Evolutionary conservation across 805 yeast species (phyloP), one percentile per base, ranked within the genome.

Genomic region (Wickerhamiella shivajii): DNA sequence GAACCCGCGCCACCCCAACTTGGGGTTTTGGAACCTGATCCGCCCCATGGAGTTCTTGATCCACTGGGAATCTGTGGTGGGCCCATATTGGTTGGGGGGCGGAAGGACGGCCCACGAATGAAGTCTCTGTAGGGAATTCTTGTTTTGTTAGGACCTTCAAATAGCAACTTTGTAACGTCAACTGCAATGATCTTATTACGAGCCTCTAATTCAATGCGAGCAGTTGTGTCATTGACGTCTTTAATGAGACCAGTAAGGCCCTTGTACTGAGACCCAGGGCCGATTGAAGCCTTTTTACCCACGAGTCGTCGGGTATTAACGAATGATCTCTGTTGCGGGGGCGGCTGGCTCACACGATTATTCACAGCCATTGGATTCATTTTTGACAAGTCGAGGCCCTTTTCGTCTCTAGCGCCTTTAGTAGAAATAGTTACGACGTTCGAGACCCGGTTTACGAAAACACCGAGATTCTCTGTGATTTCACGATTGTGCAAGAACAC

Each of bases 171-270:
- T 21, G 69, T 66, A 50, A 85, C 85, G 46, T 74, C 76, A 21
- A 90, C 79, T 38, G 87, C 80, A 40, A 85, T 73, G 39, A 78
- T 79, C 54, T 87, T 90, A 51, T 76, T 75, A 44, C 85, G 85
- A 18, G 95, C 80, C 55, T 90, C 97, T 43, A 90, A 66, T 59
- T 90, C 98, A 27, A 90, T 80, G 39, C 96, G 70, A 1, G 96
- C 97, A 44, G 68, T 70, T 10, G 77, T 77, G 41, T 92, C 98
- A 47, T 83, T 90, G 7, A 94, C 83, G 52, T 90, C 97, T 44
- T 79, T 77, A 27, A 90, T 81, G 43, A 81, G 78, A 53, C 98
- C 98, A 60, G 77, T 74, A 45, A 83, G 72, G 29, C 98, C 97
- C 59, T 90, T 90, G 55, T 87, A 83, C 30, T 71, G 73, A 19